phyloP scores from a whole-genome alignment of 1,284 basidiomycete species.

The Termitomyces sp. region DNA sequence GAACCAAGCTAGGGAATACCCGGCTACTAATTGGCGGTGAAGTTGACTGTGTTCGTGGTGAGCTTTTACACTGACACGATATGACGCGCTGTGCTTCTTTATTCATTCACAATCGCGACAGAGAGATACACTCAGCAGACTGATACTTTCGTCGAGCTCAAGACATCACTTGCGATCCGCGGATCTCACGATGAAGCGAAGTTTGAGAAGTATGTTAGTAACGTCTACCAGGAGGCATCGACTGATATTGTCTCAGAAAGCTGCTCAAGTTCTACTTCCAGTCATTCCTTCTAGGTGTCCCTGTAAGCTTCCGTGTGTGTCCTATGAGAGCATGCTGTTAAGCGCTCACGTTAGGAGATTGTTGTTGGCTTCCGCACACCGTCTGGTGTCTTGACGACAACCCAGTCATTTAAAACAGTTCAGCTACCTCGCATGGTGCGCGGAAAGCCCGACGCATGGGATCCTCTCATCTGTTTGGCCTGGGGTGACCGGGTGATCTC shows the following conservation, averaged over 20 bases:
- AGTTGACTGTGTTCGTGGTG: constrained; percentile 88
- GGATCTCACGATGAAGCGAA: constrained; percentile 61
- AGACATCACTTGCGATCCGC: constrained; percentile 83
- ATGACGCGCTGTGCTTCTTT: background rate
- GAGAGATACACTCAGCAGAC: constrained; percentile 54
- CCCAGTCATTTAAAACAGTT: constrained; percentile 67
- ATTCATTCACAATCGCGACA: constrained; percentile 21
- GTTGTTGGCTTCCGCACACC: constrained; percentile 90
- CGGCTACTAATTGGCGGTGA: constrained; percentile 91
- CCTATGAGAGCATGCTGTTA: background rate
- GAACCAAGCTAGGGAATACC: constrained; percentile 78
- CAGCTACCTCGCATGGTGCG: constrained; percentile 72
- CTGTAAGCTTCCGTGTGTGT: constrained; percentile 45
- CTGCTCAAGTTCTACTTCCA: constrained; percentile 95
- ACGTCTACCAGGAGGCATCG: background rate
- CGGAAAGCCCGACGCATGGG: constrained; percentile 71
- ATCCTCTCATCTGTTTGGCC: constrained; percentile 69
- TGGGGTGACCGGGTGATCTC: constrained; percentile 66
- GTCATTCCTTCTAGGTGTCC: constrained; percentile 88
- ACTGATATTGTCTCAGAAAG: constrained; percentile 49
- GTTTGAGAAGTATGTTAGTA: constrained; percentile 72
- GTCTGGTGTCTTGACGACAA: constrained; percentile 57
- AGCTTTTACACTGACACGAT: constrained; percentile 18
- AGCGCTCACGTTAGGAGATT: constrained; percentile 53
- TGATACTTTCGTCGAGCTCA: constrained; percentile 82